Evolutionary conservation across 2,329 filamentous ascomycete species (phyloP), one percentile per base, ranked within the genome.

Genomic region (Pleoardoris graminearum): DNA sequence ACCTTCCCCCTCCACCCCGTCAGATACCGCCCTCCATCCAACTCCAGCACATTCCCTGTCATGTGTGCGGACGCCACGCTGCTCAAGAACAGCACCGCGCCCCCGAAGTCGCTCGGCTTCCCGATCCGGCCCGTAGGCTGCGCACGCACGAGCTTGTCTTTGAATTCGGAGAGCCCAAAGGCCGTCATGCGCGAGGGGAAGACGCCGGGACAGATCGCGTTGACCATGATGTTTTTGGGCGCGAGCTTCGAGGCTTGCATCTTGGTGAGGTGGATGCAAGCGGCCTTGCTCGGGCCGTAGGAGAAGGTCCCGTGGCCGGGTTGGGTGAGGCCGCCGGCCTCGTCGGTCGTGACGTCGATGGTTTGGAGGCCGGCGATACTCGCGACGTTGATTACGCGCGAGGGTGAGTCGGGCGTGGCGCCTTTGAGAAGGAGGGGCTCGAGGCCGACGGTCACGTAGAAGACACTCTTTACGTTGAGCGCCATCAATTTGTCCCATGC

Each of bases 401-500:
- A 69, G 0, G 79, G 79, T 35, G 71, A 73, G 22, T 74, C 67
- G 11, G 73, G 62, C n/a, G 67, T 71, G 16, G 77, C 74, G 0
- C 62, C 78, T 55, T 80, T 80, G 23, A 75, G 70, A 39, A 82
- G 63, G 29, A 81, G 66, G 5, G 73, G 71, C 53, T 80, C 80
- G 51, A 81, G 66, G 10, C 77, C 76, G 1, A 71, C 70, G 7
- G 69, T 74, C 60, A 67, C 77, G 58, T 80, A 78, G 59, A 81
- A 82, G 32, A 82, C 76, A 14, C 77, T 78, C 65, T 82, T 81
- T 14, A 82, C 78, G 60, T 82, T 82, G 59, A 82, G 68, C 8
- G 77, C 78, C 59, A 82, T 79, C 19, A 84, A 72, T 57, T 83
- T 80, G 57, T 82, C 81, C 80, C 81, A 85, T 35, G 79, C 82